Percentiles rank a stretch among this genome's conserved stretches.
Evolutionary conservation across 306 rosid species (phyloP).

Genomic region (Prinsepia uniflora): DNA sequence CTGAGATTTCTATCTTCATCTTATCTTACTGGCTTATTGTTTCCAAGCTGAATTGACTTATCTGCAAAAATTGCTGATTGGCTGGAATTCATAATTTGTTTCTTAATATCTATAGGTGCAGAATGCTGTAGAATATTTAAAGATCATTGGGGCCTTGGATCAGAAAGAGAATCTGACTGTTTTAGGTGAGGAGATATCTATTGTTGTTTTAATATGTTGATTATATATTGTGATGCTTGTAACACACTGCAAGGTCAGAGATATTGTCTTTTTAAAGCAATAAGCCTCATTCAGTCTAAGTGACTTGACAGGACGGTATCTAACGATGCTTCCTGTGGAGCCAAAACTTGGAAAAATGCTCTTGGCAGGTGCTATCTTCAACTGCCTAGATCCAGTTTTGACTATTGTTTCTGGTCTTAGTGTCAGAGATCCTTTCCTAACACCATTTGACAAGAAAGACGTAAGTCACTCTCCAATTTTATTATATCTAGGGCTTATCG

Average conservation of each 20-base stretch:
- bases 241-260: constrained; percentile 18
- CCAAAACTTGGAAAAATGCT: constrained; percentile 99
- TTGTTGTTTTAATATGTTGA: not conserved
- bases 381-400: constrained; percentile 89
- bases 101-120: constrained; percentile 59
- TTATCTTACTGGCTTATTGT: not conserved
- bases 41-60: not conserved
- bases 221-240: constrained; percentile 7
- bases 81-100: constrained; percentile 20
- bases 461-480: constrained; percentile 43
- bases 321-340: constrained; percentile 88
- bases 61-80: constrained; percentile 19
- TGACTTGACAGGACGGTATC: constrained; percentile 65
- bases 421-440: constrained; percentile 89
- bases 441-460: constrained; percentile 85
- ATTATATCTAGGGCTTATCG: not conserved
- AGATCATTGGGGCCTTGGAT: constrained; percentile 83
- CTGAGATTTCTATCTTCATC: not conserved
- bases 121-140: constrained; percentile 86
- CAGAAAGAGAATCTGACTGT: constrained; percentile 75
- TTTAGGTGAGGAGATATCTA: constrained; percentile 51
- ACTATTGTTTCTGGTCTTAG: constrained; percentile 91
- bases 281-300: constrained; percentile 21
- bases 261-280: constrained; percentile 6
- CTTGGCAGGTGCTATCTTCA: constrained; percentile 72